phyloP scores from a whole-genome alignment of 2,329 filamentous ascomycete genomes.

The Fusarium guadeloupense region DNA sequence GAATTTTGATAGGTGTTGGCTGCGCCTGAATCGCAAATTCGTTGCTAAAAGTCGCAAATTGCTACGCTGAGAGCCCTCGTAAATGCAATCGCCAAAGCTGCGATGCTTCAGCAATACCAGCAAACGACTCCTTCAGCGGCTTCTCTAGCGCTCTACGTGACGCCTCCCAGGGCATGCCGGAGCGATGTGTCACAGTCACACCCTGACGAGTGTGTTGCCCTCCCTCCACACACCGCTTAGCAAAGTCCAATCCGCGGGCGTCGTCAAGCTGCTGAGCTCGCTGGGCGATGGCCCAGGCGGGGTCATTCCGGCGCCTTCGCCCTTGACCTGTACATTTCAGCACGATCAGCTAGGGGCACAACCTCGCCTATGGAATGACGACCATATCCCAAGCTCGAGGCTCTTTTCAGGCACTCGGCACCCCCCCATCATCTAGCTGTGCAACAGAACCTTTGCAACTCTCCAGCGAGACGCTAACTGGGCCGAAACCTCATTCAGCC shows the following conservation, averaged over 20 bases:
- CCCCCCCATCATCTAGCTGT: slow-evolving; percentile 24
- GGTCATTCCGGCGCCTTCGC: slow-evolving; percentile 45
- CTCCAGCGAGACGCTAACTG: slow-evolving; percentile 9
- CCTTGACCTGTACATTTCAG: slow-evolving; percentile 44
- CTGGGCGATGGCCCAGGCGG: slow-evolving; percentile 34
- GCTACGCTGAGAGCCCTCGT: slow-evolving; percentile 13
- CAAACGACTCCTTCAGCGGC: slow-evolving; percentile 34
- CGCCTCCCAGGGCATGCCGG: slow-evolving; percentile 37
- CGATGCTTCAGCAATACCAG: slow-evolving; percentile 44
- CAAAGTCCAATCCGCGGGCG: slow-evolving; percentile 36
- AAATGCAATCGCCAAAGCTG: slow-evolving; percentile 24
- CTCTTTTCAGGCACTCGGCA: slow-evolving; percentile 32
- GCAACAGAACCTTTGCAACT: slow-evolving; percentile 26
- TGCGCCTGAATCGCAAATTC: slow-evolving; percentile 27
- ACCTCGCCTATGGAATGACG: slow-evolving; percentile 25
- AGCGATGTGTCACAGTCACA: slow-evolving; percentile 41
- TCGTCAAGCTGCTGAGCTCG: slow-evolving; percentile 28
- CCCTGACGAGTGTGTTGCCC: slow-evolving; percentile 26
- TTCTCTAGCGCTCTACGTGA: slow-evolving; percentile 37
- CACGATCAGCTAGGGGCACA: slow-evolving; percentile 34
- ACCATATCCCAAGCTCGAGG: slow-evolving; percentile 19
- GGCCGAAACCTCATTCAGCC: not conserved
- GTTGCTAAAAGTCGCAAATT: slow-evolving; percentile 20
- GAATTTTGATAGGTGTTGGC: slow-evolving; percentile 6
- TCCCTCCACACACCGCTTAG: slow-evolving; percentile 32